These are phyloP conservation scores for Ceratocystis diversiconidia DNA, from an alignment of 2,329 filamentous ascomycete species.

Conservation along the genomic window DNA sequence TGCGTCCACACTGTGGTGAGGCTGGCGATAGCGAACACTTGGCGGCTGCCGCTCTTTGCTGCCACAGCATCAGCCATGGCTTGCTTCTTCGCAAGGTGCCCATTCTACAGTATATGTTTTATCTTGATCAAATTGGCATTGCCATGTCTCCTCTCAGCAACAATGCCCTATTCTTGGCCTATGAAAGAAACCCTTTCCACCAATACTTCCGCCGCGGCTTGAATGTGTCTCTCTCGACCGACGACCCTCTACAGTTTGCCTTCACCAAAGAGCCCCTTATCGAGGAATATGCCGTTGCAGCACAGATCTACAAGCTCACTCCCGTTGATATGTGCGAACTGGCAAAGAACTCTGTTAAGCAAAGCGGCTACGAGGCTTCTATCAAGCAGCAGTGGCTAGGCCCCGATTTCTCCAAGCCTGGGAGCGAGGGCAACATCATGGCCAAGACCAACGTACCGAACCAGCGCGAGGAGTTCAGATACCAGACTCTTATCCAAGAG, in stretches of 20 bases:
- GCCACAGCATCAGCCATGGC: slow-evolving; percentile 93
- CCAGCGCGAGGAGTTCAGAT: slow-evolving; percentile 74
- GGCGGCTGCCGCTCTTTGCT: slow-evolving; percentile 78
- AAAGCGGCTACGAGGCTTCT: slow-evolving; percentile 81
- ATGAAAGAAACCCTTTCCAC: slow-evolving; percentile 91
- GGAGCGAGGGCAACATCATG: slow-evolving; percentile 77
- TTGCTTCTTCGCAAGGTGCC: slow-evolving; percentile 87
- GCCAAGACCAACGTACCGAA: slow-evolving; percentile 94
- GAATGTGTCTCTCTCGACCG: slow-evolving; percentile 91
- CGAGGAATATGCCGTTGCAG: slow-evolving; percentile 93
- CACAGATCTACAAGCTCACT: slow-evolving; percentile 95
- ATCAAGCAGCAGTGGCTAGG: slow-evolving; percentile 91
- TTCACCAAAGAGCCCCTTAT: slow-evolving; percentile 98
- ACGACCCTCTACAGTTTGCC: slow-evolving; percentile 93
- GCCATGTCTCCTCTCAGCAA: slow-evolving; percentile 99
- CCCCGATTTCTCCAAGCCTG: slow-evolving; percentile 58
- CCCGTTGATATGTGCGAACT: slow-evolving; percentile 98
- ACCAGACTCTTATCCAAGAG: slow-evolving; percentile 76
- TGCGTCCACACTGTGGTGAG: slow-evolving; percentile 91
- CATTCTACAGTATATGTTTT: slow-evolving; percentile 90
- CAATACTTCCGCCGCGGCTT: slow-evolving; percentile 89
- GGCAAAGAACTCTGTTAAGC: slow-evolving; percentile 87
- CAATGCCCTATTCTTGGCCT: slow-evolving; percentile 89
- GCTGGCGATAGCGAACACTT: slow-evolving; percentile 94
- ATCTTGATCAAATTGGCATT: slow-evolving; percentile 93